Evolutionary conservation across 2,329 filamentous ascomycete species (phyloP).

Genomic region (Talaromyces albobiverticillius): DNA sequence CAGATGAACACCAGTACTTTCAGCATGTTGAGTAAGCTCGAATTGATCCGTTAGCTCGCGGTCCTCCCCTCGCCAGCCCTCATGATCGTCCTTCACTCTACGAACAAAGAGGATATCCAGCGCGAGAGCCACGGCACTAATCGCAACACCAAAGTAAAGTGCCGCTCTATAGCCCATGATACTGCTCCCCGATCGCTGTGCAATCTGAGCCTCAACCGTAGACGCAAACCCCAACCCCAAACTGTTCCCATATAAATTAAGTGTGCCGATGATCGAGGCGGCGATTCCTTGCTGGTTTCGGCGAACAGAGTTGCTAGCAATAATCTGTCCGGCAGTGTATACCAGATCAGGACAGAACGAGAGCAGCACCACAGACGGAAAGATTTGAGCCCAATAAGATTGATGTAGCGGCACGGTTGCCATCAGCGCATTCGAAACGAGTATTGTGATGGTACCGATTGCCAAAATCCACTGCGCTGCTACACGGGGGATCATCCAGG

Average conservation of each 20-base stretch:
- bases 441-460: conserved; percentile 36
- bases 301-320: conserved; percentile 52
- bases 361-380: conserved; percentile 37
- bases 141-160: conserved; percentile 29
- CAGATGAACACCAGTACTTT: conserved; percentile 13
- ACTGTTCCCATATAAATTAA: conserved; percentile 44
- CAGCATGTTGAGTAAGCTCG: conserved; percentile 16
- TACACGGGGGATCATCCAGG: conserved; percentile 47
- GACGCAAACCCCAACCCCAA: conserved; percentile 46
- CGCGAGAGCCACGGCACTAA: conserved; percentile 27
- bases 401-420: conserved; percentile 48
- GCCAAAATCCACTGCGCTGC: conserved; percentile 50
- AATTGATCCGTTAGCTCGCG: conserved; percentile 3
- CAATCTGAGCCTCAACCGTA: conserved; percentile 33
- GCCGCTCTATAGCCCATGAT: conserved; percentile 31
- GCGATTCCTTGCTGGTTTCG: conserved; percentile 52
- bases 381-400: conserved; percentile 43
- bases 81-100: conserved; percentile 30
- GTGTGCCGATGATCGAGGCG: conserved; percentile 47
- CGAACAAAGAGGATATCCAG: conserved; percentile 30
- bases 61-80: conserved; percentile 28
- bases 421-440: conserved; percentile 32
- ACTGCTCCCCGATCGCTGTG: conserved; percentile 14
- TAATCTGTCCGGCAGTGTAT: conserved; percentile 52
- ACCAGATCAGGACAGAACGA: conserved; percentile 49